Evolutionary conservation across 768 basidiomycete species (phyloP), one percentile per base, ranked within the genome.

Genomic region (Pleurotus pulmonarius): DNA sequence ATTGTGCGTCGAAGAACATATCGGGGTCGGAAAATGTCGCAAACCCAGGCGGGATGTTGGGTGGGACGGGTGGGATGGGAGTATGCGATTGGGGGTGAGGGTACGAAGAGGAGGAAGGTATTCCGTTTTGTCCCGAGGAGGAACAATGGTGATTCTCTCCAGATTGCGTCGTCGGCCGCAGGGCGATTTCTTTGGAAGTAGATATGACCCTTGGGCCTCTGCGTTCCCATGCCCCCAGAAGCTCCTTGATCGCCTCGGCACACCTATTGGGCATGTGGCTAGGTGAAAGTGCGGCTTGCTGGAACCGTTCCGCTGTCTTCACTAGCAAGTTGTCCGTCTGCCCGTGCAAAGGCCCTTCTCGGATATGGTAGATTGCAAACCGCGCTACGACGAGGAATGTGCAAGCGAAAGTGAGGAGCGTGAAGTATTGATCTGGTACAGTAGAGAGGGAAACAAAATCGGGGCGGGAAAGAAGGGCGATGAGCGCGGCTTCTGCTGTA

Each of bases 351-450:
- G 69, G 70, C 29, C 67, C 65, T 6, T 69, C 67, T 0, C 61
- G 60, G 24, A 70, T 65, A 56, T 79, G 73, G 20, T 69, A 59
- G 26, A 76, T 66, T 45, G 64, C 70, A 64, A 78, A 77, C 60
- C 78, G 80, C 41, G 72, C 69, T 7, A 76, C 64, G 47, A 79
- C 69, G 51, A 80, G 58, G 52, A 71, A 79, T 2, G 75, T 69
- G 5, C 78, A 73, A 41, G 77, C 72, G 49, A 80, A 76, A 0
- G 71, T 66, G 54, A 60, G 55, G n/a, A 56, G 49, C 41, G 46
- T 46, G 51, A 72, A 78, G 22, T 76, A 54, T 24, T 64, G 62
- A 59, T 77, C 77, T 1, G 75, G 75, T 7, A 75, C 74, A 2
- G 75, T 62, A 53, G 70, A 71, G 60, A 77, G 64, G 18, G 74